phyloP scores from a whole-genome alignment of 768 basidiomycete genomes.

The Termitomyces sp. region DNA sequence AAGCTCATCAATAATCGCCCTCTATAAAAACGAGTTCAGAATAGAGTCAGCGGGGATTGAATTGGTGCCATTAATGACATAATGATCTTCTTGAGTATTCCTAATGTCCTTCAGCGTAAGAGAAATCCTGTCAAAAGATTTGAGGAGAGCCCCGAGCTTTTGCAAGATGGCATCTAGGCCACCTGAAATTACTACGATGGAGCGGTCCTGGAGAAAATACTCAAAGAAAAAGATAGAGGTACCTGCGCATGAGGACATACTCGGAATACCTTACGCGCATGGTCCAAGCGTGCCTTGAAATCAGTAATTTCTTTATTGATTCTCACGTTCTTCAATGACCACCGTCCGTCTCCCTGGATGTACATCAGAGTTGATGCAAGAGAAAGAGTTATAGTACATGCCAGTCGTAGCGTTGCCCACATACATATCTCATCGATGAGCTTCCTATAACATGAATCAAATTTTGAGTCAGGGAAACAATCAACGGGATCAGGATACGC shows the following conservation, averaged over 20 bases:
- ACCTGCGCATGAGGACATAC: neutral
- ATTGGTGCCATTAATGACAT: neutral
- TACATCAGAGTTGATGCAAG: neutral
- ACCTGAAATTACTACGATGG: constrained; percentile 6
- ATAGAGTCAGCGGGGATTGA: neutral
- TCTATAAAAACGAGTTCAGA: neutral
- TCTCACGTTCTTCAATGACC: neutral
- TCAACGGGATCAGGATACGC: neutral
- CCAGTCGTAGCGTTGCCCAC: constrained; percentile 12
- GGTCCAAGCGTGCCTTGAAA: constrained; percentile 5
- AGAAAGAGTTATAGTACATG: neutral
- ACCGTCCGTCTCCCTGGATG: neutral
- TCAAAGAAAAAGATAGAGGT: neutral
- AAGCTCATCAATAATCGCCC: neutral
- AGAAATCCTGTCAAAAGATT: neutral
- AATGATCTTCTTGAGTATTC: constrained; percentile 3
- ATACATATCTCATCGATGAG: constrained; percentile 13
- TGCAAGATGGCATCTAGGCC: constrained; percentile 10
- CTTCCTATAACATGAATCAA: neutral
- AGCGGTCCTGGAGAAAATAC: constrained; percentile 10
- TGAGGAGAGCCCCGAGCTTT: neutral
- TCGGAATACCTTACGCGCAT: constrained; percentile 7
- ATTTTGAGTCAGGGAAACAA: neutral
- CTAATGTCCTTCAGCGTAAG: neutral
- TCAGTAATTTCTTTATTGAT: constrained; percentile 11